Conservation (phyloP, 1,139 yeast species). For the Saccharomycopsis crataegensis region DNA sequence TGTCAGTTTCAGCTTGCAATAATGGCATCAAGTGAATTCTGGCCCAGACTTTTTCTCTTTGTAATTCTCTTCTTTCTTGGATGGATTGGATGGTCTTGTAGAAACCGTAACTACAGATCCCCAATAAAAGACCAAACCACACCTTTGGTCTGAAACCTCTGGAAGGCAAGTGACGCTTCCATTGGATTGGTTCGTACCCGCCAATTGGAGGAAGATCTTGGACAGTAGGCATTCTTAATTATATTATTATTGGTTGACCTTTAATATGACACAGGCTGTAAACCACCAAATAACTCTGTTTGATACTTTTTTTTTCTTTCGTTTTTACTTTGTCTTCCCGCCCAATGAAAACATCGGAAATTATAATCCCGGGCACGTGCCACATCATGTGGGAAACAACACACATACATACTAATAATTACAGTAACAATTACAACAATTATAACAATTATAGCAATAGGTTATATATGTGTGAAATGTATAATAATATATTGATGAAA, state of each 20-base stretch:
- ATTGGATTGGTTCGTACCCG: constrained; percentile 81
- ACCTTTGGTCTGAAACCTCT: constrained; percentile 77
- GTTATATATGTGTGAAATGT: too few relatives aligned
- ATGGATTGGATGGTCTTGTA: constrained; percentile 61
- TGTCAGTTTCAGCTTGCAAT: constrained; percentile 75
- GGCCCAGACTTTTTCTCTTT: constrained; percentile 74
- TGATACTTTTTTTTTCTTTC: neutral
- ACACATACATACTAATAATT: too few relatives aligned
- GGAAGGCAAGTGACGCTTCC: constrained; percentile 82
- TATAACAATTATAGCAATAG: too few relatives aligned
- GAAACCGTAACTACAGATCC: constrained; percentile 65
- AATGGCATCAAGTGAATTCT: constrained; percentile 68
- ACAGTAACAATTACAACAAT: too few relatives aligned
- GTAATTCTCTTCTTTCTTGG: constrained; percentile 68
- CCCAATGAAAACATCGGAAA: neutral
- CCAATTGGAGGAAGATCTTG: constrained; percentile 88
- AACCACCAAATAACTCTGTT: neutral
- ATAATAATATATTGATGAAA: too few relatives aligned
- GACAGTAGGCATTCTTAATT: constrained; percentile 21
- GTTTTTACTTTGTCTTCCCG: neutral
- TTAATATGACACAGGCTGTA: neutral
- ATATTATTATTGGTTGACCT: neutral
- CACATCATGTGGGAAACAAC: neutral
- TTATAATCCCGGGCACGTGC: neutral
- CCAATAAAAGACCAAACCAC: constrained; percentile 59